These are phyloP conservation scores for Candida vartiovaarae DNA, from an alignment of 805 yeast genomes.

Conservation along the genomic window DNA sequence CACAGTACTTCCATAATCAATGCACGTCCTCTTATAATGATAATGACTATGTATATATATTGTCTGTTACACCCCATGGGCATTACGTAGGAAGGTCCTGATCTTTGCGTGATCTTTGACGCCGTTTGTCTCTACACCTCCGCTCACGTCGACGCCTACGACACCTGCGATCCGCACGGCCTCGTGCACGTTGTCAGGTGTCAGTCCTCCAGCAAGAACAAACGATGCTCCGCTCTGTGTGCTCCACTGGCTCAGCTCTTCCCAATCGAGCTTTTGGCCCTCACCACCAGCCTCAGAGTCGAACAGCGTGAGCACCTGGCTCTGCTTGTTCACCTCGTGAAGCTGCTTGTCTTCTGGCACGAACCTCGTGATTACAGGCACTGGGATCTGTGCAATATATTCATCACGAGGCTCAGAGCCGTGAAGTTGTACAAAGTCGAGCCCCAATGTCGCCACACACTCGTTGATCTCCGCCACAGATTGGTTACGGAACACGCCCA, in stretches of 20 bases:
- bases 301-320: slow-evolving; percentile 52
- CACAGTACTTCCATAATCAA: too few relatives aligned
- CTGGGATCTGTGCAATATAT: slow-evolving; percentile 24
- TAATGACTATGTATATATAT: too few relatives aligned
- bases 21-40: too few relatives aligned
- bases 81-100: slow-evolving; percentile 46
- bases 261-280: slow-evolving; percentile 79
- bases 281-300: slow-evolving; percentile 94
- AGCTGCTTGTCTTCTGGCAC: slow-evolving; percentile 49
- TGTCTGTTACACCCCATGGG: slow-evolving; percentile 16
- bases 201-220: slow-evolving; percentile 86
- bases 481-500: slow-evolving; percentile 91
- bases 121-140: slow-evolving; percentile 86
- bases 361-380: slow-evolving; percentile 70
- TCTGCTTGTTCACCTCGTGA: slow-evolving; percentile 22
- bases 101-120: slow-evolving; percentile 65
- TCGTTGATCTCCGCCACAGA: slow-evolving; percentile 50
- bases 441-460: slow-evolving; percentile 32
- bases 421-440: slow-evolving; percentile 86
- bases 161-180: slow-evolving; percentile 51
- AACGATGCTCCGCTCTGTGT: slow-evolving; percentile 27
- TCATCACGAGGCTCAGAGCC: slow-evolving; percentile 59
- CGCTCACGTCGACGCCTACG: slow-evolving; percentile 90
- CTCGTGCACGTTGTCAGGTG: slow-evolving; percentile 56
- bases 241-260: slow-evolving; percentile 34